Base-by-base conservation (phyloP, 352 stramenopile genomes). In the Blastocystis sp. region DNA sequence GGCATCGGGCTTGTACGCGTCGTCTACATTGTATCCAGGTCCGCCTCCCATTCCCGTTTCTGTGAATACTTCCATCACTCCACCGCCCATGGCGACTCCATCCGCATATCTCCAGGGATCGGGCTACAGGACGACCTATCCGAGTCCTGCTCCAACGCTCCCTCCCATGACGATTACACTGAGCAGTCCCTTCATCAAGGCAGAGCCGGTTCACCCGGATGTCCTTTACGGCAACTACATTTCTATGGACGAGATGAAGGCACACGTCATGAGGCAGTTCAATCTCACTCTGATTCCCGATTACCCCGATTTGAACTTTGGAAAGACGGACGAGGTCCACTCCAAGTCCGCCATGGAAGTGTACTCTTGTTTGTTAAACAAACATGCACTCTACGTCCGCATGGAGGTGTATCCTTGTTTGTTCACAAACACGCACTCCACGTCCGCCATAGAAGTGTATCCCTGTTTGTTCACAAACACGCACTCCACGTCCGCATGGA, bases 301-400 rank as follows among this genome's bases (percentile, higher is more conserved):
- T 34, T 77, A 60, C 19, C 38, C 53, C 9, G 38, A 77, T 41
- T 21, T 77, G 17, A 19, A 53, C n/a, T 77, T 77, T 41, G 66
- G 66, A 23, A 60, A 21, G n/a, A 60, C 64, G 2, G 64, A 71
- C 43, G 45, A 4, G 23, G 14, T 48, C 21, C 11, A 71, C 11
- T 40, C 14, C 64, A 21, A 43, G 23, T 48, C 40, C 34, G 64
- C n/a, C 45, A 21, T 38, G 4, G 2, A 23, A 2, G n/a, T 77
- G 4, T 60, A 19, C 4, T 53, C 21, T 60, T 23, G 23, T 77
- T 2, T 23, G 53, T 81, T 5, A 62, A 81, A 62, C 14, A 65
- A 81, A 62, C 38, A n/a, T n/a, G n/a, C n/a, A 19, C 41, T 74
- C 48, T 2, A 34, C 28, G 28, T 34, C 28, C 28, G 28, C 28